Conservation (phyloP, 345 rosid genomes). For the Citrus mangshanensis region DNA sequence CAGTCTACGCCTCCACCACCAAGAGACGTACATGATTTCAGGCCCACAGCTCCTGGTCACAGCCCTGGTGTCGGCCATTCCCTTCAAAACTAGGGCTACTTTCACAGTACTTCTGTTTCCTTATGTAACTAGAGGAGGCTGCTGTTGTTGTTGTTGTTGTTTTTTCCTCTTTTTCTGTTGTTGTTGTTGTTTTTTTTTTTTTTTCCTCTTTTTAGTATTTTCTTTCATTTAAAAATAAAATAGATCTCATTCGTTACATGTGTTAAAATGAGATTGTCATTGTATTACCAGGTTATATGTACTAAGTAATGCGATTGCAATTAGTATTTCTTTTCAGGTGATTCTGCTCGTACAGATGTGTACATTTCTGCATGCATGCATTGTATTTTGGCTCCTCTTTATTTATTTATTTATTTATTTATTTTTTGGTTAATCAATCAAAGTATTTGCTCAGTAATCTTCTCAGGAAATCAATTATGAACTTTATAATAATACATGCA, state of each 20-base stretch:
- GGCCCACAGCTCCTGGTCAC: constrained; percentile 63
- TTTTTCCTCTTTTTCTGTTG: too few relatives aligned
- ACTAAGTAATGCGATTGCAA: background rate
- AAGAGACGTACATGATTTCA: constrained; percentile 42
- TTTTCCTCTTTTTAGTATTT: background rate
- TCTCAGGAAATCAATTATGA: too few relatives aligned
- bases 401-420: too few relatives aligned
- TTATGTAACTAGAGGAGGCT: background rate
- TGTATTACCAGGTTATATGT: background rate
- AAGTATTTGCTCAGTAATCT: too few relatives aligned
- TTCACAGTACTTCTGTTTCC: background rate
- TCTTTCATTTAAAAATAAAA: background rate
- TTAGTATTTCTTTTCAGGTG: background rate
- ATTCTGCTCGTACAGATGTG: background rate
- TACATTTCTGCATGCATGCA: background rate
- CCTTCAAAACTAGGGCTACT: constrained; percentile 31
- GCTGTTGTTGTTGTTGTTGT: too few relatives aligned
- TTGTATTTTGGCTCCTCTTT: background rate
- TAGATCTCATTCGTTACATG: background rate
- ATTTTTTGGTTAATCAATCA: too few relatives aligned
- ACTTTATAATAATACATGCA: too few relatives aligned
- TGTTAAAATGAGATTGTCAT: background rate
- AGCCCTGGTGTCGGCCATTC: constrained; percentile 65
- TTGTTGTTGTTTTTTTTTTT: too few relatives aligned
- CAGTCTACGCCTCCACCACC: constrained; percentile 20